Evolutionary conservation across 768 basidiomycete species (phyloP), one percentile per base, ranked within the genome.

Genomic region (Tubosaeta brunneosetosa): DNA sequence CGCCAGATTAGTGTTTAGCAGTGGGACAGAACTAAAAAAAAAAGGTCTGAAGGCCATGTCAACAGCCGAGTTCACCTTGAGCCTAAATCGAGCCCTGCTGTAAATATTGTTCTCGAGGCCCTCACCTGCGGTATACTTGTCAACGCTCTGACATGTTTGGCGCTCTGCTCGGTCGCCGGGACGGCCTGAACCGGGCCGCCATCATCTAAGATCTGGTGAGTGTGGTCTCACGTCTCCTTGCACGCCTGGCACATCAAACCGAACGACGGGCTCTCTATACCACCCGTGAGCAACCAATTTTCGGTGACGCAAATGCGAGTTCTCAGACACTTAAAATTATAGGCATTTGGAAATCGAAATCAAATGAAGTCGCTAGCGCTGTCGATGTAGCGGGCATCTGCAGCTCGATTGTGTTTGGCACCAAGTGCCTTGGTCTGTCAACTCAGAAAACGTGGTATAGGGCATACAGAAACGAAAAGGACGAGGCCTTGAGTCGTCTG

Each of bases 331-430:
- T 1, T 14, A 43, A 31, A 38, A 43, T 46, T 14, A 26, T 57
- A 85, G 89, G 89, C 14, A 92, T 91, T 14, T 92, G 88, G 88
- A 84, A 88, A 68, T 83, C 85, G 40, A 79, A 82, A 57, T 74
- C 85, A 3, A 85, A 86, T 45, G 84, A 91, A 57, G 90, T 89
- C 32, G 71, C 73, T 12, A 58, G 72, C 37, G 92, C 92, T 3
- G 92, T 94, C 26, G 76, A 77, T 50, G 78, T 79, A 58, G 91
- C 91, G 91, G 91, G 11, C 92, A 91, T 72, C 78, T 78, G 67
- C 90, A 83, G 64, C 83, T 85, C 57, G 86, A 86, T 68, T 88
- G 84, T 66, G 88, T 87, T 33, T 74, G 73, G 76, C 76, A 31
- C n/a, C 11, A 51, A 17, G 16, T 26, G 29, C 14, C 53, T 25